A percentile compares a stretch with the other conserved stretches of the same genome.
Conservation (phyloP, 768 basidiomycete genomes). For the Terana coerulea region DNA sequence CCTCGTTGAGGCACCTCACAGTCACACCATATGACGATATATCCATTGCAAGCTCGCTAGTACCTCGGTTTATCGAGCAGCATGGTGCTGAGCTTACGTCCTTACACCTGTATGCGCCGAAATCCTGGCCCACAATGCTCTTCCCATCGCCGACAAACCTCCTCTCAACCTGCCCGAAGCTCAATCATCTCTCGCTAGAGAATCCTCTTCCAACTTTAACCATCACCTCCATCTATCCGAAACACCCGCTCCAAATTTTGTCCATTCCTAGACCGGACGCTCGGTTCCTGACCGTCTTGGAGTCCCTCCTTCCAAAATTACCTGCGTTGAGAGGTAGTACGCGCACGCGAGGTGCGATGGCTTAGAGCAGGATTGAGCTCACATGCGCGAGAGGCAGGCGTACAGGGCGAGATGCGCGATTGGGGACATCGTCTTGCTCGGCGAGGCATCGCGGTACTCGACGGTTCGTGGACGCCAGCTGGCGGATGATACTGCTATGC, state of each 20-base stretch:
- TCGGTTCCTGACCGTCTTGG: conserved; percentile 55
- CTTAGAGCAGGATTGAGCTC: conserved; percentile 60
- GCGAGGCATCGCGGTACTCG: conserved; percentile 59
- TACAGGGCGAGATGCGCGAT: conserved; percentile 76
- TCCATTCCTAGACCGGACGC: conserved; percentile 72
- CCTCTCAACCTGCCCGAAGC: conserved; percentile 24
- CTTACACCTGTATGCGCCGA: conserved; percentile 64
- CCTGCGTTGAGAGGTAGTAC: conserved; percentile 54
- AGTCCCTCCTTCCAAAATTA: conserved; percentile 50
- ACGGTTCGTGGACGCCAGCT: conserved; percentile 61
- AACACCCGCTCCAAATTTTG: conserved; percentile 53
- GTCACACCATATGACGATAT: conserved; percentile 74
- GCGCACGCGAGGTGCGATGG: conserved; percentile 71
- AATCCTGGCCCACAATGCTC: conserved; percentile 36
- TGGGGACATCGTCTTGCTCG: conserved; percentile 64
- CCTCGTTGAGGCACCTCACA: conserved; percentile 57
- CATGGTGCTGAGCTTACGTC: conserved; percentile 60
- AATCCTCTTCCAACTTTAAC: conserved; percentile 54
- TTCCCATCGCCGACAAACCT: conserved; percentile 23
- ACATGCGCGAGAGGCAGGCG: conserved; percentile 66
- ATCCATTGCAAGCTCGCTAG: conserved; percentile 52
- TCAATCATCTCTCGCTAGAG: conserved; percentile 73
- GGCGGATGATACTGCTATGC: not conserved
- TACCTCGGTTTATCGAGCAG: conserved; percentile 51
- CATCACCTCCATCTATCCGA: conserved; percentile 22